These are phyloP conservation scores for Epichloe amarillans DNA, from an alignment of 2,329 filamentous ascomycete species.

Conservation along the genomic window DNA sequence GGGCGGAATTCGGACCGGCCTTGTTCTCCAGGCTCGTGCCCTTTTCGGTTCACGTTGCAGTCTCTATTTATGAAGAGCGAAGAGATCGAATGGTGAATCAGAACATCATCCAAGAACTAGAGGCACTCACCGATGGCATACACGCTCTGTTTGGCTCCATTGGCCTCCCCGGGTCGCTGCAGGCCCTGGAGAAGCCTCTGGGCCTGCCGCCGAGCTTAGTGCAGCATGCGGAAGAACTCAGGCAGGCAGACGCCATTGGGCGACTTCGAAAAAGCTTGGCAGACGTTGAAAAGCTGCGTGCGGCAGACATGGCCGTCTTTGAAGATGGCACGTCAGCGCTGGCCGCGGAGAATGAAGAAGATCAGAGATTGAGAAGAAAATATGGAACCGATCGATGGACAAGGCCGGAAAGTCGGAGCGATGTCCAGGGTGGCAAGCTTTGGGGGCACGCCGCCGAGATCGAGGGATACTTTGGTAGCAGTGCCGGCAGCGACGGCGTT, in stretches of 20 bases:
- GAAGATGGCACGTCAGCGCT: slow-evolving; percentile 72
- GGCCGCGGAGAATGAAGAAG: slow-evolving; percentile 69
- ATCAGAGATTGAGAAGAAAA: slow-evolving; percentile 58
- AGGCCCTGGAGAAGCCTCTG: slow-evolving; percentile 88
- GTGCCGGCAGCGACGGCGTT: slow-evolving; percentile 39
- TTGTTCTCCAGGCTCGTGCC: slow-evolving; percentile 87
- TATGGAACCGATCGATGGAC: slow-evolving; percentile 82
- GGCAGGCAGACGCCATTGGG: slow-evolving; percentile 76
- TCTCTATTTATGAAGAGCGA: slow-evolving; percentile 88
- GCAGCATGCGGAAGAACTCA: slow-evolving; percentile 85
- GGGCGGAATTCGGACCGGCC: slow-evolving; percentile 67
- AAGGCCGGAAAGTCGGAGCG: slow-evolving; percentile 54
- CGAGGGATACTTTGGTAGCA: slow-evolving; percentile 67
- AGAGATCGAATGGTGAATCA: slow-evolving; percentile 84
- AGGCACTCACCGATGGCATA: slow-evolving; percentile 65
- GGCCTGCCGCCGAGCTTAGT: slow-evolving; percentile 75
- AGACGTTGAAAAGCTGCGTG: slow-evolving; percentile 82
- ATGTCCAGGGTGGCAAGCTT: slow-evolving; percentile 53
- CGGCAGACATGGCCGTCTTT: slow-evolving; percentile 63
- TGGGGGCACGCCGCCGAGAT: slow-evolving; percentile 68
- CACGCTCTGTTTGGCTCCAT: slow-evolving; percentile 69
- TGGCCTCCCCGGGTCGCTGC: slow-evolving; percentile 81
- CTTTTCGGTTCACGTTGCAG: slow-evolving; percentile 88
- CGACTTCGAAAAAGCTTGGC: slow-evolving; percentile 67
- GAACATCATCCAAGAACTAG: slow-evolving; percentile 72